Conservation (phyloP, 306 rosid genomes). For the Dalbergia oliveri region DNA sequence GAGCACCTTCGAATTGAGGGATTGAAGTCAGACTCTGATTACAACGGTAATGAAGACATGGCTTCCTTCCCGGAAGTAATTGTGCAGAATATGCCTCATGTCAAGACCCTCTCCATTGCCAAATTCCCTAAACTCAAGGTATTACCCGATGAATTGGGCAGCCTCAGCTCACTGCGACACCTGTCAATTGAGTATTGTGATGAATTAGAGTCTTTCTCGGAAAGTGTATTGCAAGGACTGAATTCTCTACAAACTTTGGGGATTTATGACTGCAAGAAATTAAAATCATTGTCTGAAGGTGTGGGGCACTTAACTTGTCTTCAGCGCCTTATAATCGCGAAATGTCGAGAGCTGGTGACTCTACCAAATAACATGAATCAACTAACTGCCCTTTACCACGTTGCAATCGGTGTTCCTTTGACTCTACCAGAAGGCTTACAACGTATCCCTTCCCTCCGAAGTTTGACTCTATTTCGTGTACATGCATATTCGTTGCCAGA, state of each 20-base stretch:
- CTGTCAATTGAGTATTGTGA: fast-evolving
- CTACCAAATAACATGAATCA: slow-evolving; percentile 7
- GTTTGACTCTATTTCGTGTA: background rate
- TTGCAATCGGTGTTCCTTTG: too few species aligned
- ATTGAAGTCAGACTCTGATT: too few species aligned
- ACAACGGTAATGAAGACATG: too few species aligned
- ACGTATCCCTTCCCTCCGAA: slow-evolving; percentile 14
- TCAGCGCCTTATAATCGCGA: fast-evolving
- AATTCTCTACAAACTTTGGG: background rate
- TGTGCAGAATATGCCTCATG: background rate
- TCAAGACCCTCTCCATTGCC: background rate
- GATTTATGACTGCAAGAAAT: fast-evolving
- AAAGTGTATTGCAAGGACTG: slow-evolving; percentile 7
- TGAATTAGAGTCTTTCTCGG: background rate
- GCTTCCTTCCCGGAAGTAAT: background rate
- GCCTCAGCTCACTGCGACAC: background rate
- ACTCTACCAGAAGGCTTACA: slow-evolving; percentile 21
- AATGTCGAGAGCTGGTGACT: background rate
- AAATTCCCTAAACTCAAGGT: background rate
- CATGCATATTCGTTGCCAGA: slow-evolving; percentile 20
- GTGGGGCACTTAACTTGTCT: slow-evolving; percentile 16
- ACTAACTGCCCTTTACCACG: slow-evolving; percentile 1
- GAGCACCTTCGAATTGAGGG: background rate
- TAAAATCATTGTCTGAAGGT: background rate
- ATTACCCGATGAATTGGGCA: background rate